Conservation (phyloP, 176 grass and related monocot species). For the Pontederia paniculata region DNA sequence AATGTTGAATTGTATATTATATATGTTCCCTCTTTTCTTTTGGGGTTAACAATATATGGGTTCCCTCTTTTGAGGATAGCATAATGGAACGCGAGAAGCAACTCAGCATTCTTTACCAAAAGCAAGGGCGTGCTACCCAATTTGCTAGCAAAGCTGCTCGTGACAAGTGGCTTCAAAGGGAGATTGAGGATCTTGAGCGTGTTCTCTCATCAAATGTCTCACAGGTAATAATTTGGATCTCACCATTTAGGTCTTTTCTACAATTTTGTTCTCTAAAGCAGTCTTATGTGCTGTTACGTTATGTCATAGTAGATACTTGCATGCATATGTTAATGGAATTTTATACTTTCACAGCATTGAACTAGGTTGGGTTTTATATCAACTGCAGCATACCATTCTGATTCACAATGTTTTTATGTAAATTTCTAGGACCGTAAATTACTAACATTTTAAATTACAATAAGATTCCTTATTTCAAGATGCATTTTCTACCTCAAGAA, state of each 20-base stretch:
- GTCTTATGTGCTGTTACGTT: background rate
- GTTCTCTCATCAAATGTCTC: constrained; percentile 75
- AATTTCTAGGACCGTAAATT: no score
- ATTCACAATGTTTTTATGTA: no score
- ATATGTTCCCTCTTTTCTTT: no score
- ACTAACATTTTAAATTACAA: no score
- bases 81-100: constrained; percentile 98
- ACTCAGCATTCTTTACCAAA: constrained; percentile 95
- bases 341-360: no score
- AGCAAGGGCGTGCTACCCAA: constrained; percentile 92
- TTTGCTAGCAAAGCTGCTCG: constrained; percentile 79
- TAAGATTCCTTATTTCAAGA: no score
- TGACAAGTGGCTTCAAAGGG: constrained; percentile 90
- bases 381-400: no score
- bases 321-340: no score
- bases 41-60: background rate
- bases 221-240: constrained; percentile 44
- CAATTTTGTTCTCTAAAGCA: background rate
- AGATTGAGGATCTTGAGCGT: constrained; percentile 90
- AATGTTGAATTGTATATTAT: no score
- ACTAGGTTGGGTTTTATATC: no score
- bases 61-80: constrained; percentile 31
- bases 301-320: no score
- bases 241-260: background rate
- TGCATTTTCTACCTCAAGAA: no score